Conservation (phyloP, 2,329 filamentous ascomycete genomes). For the Mycosphaerella arachidis region DNA sequence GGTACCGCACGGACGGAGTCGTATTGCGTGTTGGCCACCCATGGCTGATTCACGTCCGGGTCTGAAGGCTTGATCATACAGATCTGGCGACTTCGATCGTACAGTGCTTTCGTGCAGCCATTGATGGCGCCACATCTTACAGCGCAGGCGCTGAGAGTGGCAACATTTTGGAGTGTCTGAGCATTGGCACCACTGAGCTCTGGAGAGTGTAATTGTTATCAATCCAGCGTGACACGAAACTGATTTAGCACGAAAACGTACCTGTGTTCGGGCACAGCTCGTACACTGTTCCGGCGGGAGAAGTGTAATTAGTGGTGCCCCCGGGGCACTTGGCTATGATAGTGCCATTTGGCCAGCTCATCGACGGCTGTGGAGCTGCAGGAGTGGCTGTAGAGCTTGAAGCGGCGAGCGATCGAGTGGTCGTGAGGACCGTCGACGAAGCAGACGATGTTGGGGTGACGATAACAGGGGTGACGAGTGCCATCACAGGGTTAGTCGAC, state of each 20-base stretch:
- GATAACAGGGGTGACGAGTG: background rate
- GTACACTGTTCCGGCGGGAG: background rate
- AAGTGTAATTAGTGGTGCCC: background rate
- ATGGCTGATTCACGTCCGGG: background rate
- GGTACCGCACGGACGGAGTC: background rate
- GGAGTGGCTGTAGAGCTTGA: background rate
- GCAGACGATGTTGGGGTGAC: background rate
- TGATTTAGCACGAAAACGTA: background rate
- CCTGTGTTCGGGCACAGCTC: background rate
- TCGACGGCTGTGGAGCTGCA: background rate
- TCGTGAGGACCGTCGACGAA: background rate
- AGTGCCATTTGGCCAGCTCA: background rate
- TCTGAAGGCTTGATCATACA: constrained; percentile 10
- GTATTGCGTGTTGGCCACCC: constrained; percentile 6
- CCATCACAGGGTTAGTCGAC: background rate
- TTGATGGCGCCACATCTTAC: background rate
- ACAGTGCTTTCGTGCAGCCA: constrained; percentile 9
- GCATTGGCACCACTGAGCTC: background rate
- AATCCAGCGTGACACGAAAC: background rate
- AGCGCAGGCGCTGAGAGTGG: background rate
- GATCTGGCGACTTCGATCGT: constrained; percentile 3
- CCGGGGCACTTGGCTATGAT: background rate
- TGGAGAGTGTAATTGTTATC: background rate
- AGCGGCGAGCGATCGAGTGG: background rate
- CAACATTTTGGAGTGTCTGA: background rate